A percentile compares a stretch with the other conserved stretches of the same genome.
These are phyloP conservation scores for Linderniella brevidens DNA, from an alignment of 257 asterid genomes.

Conservation along the genomic window DNA sequence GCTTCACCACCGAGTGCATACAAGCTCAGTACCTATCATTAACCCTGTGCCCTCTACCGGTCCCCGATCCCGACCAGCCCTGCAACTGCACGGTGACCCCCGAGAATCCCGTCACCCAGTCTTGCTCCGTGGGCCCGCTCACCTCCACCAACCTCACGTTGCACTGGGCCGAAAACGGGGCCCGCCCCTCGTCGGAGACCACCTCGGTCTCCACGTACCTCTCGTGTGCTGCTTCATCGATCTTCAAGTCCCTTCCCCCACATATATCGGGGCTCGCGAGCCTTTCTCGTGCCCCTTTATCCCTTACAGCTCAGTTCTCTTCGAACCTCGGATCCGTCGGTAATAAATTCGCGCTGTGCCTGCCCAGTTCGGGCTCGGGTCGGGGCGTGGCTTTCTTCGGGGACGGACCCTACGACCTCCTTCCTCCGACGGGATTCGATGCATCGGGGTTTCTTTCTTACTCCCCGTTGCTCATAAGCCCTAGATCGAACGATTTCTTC, in stretches of 20 bases:
- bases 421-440: slow-evolving; percentile 12
- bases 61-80: not conserved
- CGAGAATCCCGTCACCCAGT: slow-evolving; percentile 14
- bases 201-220: slow-evolving; percentile 2
- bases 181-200: slow-evolving; percentile 2
- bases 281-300: slow-evolving; percentile 21
- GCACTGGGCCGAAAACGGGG: slow-evolving; percentile 8
- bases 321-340: slow-evolving; percentile 5
- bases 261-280: slow-evolving; percentile 20
- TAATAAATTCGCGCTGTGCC: slow-evolving; percentile 16
- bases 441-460: slow-evolving; percentile 13
- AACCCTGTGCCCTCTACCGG: slow-evolving; percentile 4
- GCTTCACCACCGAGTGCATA: slow-evolving; percentile 17
- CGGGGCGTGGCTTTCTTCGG: slow-evolving; percentile 17
- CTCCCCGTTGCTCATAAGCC: slow-evolving; percentile 22
- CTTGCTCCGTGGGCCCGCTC: slow-evolving; percentile 13
- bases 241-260: slow-evolving; percentile 13
- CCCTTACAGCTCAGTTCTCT: slow-evolving; percentile 15
- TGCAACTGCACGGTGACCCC: slow-evolving; percentile 19
- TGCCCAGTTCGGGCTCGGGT: slow-evolving; percentile 11
- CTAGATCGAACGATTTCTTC: slow-evolving; percentile 13
- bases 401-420: slow-evolving; percentile 11
- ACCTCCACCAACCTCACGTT: slow-evolving; percentile 9
- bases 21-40: slow-evolving; percentile 16
- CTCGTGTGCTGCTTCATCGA: slow-evolving; percentile 17